A percentile compares a stretch with the other conserved stretches of the same genome.
phyloP scores from a whole-genome alignment of 441 rosid genomes.

The Pelargonium citronellum region DNA sequence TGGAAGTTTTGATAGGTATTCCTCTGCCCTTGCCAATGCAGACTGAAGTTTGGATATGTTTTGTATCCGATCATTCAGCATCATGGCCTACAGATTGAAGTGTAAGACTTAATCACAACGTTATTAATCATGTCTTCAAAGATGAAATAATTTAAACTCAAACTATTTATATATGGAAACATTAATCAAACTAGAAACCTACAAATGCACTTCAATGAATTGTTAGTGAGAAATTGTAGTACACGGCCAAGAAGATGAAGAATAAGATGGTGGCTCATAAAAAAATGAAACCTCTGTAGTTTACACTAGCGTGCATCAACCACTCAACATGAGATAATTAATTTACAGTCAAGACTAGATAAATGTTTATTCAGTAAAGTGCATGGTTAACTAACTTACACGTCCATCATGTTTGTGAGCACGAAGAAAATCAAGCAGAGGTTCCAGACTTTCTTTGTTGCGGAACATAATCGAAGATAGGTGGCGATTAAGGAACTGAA shows the following conservation, averaged over 20 bases:
- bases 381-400: conserved; percentile 41
- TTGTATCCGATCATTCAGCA: conserved; percentile 86
- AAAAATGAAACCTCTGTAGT: neutral
- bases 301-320: neutral
- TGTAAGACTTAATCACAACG: conserved; percentile 17
- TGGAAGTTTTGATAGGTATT: conserved; percentile 64
- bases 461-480: conserved; percentile 90
- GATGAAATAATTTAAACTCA: no score
- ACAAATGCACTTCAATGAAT: no score
- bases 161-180: no score
- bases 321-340: neutral
- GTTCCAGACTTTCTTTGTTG: conserved; percentile 80
- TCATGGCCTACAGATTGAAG: conserved; percentile 48
- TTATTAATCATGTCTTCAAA: neutral
- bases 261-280: neutral
- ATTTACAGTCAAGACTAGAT: neutral
- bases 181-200: no score
- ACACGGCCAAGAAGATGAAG: no score
- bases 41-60: conserved; percentile 55
- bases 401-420: conserved; percentile 71
- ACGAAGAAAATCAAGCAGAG: conserved; percentile 73
- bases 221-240: no score
- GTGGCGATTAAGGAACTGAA: conserved; percentile 92
- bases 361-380: neutral
- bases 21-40: conserved; percentile 75